Evolutionary conservation across 768 basidiomycete genomes (phyloP).

Genomic region (Mrakia blollopis): DNA sequence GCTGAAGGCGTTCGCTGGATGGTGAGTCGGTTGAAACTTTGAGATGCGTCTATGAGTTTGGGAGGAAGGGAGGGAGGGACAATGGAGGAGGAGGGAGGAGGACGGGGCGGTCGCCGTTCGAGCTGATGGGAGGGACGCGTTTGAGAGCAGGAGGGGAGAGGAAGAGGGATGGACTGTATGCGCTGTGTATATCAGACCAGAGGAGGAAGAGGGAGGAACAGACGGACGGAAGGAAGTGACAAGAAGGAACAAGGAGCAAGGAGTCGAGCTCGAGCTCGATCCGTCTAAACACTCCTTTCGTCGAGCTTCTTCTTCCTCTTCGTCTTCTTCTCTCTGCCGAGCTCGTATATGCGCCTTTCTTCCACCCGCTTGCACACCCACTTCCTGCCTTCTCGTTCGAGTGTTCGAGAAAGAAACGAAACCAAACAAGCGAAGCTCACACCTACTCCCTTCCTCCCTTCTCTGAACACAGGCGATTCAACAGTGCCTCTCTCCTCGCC

Average conservation of each 20-base stretch:
- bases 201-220: too few species aligned
- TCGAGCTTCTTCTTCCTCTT: not conserved
- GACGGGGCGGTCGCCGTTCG: too few species aligned
- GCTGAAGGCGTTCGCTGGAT: conserved; percentile 81
- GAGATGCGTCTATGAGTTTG: not conserved
- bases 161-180: not conserved
- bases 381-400: not conserved
- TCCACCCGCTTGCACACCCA: too few species aligned
- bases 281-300: too few species aligned
- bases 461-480: conserved; percentile 48
- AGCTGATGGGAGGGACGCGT: too few species aligned
- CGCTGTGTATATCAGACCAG: too few species aligned
- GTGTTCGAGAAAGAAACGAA: not conserved
- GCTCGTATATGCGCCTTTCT: too few species aligned
- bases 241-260: too few species aligned
- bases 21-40: conserved; percentile 52
- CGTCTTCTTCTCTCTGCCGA: not conserved
- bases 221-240: too few species aligned
- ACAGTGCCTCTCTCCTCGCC: conserved; percentile 83
- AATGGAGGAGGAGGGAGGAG: not conserved
- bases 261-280: not conserved
- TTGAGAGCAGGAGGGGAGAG: not conserved
- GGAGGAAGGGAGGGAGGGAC: not conserved
- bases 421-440: not conserved
- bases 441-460: not conserved